Evolutionary conservation across 2,329 filamentous ascomycete species (phyloP), one percentile per base, ranked within the genome.

Genomic region (Claviceps humidiphila): DNA sequence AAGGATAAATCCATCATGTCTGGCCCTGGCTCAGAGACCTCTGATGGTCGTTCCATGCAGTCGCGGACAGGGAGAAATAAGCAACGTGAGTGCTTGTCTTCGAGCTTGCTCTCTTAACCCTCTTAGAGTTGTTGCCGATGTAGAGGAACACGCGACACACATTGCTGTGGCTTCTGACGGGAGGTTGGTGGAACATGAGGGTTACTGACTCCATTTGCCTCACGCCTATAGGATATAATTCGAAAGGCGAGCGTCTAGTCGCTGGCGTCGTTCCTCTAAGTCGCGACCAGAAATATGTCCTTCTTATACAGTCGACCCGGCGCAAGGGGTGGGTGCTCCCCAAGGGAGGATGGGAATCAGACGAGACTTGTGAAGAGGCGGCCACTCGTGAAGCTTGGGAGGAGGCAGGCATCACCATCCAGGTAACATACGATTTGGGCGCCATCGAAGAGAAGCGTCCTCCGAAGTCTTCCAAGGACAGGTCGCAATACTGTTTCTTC

Each of bases 291-390:
- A 84, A 82, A 61, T 85, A 87, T 68, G 91, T 98, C 56, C 78
- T 98, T 60, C 77, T 98, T 60, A 95, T 97, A 62, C 89, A 96
- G 73, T 95, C 89, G 51, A 91, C 87, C 50, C 81, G 88, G 58
- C 84, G 89, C 62, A 88, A 88, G 67, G 88, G 87, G 62, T 98
- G 93, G 93, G 93, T 98, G 44, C 77, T 98, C 54, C 93, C 93
- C 55, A 98, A 98, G 68, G 93, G 93, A 64, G 93, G 93, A 55
- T 98, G 93, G 90, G 93, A 98, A 69, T 85, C 82, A 38, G 93
- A 98, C 69, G 93, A 98, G 71, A 80, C 84, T 56, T 93, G 87
- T 57, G 81, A 85, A 56, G 80, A 91, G 66, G 87, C 93, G 53
- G 93, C 93, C 52, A 70, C 85, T 75, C 75, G 93, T 59, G 93